phyloP scores from a whole-genome alignment of 768 basidiomycete species.

The Paxillus rubicundulus region DNA sequence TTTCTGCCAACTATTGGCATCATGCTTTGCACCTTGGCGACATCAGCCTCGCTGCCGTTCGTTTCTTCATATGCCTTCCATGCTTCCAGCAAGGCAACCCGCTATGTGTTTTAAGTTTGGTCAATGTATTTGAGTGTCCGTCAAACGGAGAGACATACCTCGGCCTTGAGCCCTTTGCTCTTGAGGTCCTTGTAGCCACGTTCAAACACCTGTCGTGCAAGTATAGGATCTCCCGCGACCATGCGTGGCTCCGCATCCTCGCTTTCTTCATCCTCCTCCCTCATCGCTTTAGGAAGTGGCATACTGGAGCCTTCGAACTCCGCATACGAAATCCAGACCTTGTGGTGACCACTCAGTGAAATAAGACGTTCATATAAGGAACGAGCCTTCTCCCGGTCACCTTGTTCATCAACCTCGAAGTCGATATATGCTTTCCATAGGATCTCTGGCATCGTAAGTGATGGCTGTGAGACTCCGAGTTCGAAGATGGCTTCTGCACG shows the following conservation, averaged over 20 bases:
- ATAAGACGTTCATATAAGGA: constrained; percentile 86
- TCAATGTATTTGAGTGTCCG: constrained; percentile 1
- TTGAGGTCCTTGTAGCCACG: constrained; percentile 87
- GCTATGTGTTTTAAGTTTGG: constrained; percentile 43
- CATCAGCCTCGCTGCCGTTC: constrained; percentile 69
- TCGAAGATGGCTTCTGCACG: constrained; percentile 95
- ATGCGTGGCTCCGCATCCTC: constrained; percentile 53
- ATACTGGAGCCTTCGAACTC: constrained; percentile 85
- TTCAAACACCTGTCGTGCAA: constrained; percentile 80
- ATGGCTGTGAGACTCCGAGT: constrained; percentile 78
- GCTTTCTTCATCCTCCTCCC: constrained; percentile 68
- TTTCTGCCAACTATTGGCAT: constrained; percentile 90
- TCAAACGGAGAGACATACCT: constrained; percentile 49
- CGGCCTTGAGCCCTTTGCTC: constrained; percentile 76
- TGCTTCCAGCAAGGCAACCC: constrained; percentile 86
- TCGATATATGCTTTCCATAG: constrained; percentile 96
- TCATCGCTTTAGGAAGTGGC: constrained; percentile 56
- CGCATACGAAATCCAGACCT: constrained; percentile 96
- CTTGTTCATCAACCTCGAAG: constrained; percentile 87
- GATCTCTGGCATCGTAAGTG: constrained; percentile 92
- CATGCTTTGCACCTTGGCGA: constrained; percentile 84
- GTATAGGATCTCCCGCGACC: constrained; percentile 65
- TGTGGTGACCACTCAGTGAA: constrained; percentile 85
- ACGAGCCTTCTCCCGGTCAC: constrained; percentile 84
- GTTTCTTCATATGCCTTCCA: constrained; percentile 94